Evolutionary conservation across 73 alveolate species (phyloP).

Genomic region (Paramecium tetraurelia): DNA sequence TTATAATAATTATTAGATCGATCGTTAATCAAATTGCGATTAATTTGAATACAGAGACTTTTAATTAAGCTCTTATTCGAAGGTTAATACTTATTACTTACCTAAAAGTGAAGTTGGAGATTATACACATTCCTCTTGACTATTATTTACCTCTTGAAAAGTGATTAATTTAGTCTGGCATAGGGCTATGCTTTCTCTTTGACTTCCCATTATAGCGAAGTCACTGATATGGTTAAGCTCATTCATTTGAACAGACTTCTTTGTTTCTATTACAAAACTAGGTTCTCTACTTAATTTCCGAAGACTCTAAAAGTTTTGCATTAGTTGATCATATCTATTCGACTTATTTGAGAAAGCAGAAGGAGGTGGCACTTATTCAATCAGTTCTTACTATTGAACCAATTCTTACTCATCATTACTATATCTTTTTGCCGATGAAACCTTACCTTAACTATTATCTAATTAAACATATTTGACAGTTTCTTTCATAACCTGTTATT

Average conservation of each 20-base stretch:
- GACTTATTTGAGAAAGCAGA: constrained; percentile 5
- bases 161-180: neutral
- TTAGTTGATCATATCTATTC: constrained; percentile 1
- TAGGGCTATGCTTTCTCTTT: neutral
- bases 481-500: neutral
- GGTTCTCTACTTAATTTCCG: neutral
- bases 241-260: constrained; percentile 44
- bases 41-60: neutral
- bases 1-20: neutral
- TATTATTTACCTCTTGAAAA: neutral
- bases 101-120: neutral
- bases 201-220: neutral
- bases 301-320: neutral
- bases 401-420: neutral
- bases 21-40: neutral
- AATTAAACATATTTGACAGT: neutral
- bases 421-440: constrained; percentile 4
- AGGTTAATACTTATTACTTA: neutral
- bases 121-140: neutral
- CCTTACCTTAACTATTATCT: neutral
- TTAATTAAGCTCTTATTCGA: neutral
- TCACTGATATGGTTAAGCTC: constrained; percentile 26
- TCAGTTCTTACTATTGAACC: neutral
- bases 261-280: constrained; percentile 35
- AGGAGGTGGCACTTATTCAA: neutral